phyloP scores from a whole-genome alignment of 2,329 filamentous ascomycete species.

The Pyrenophora teres region DNA sequence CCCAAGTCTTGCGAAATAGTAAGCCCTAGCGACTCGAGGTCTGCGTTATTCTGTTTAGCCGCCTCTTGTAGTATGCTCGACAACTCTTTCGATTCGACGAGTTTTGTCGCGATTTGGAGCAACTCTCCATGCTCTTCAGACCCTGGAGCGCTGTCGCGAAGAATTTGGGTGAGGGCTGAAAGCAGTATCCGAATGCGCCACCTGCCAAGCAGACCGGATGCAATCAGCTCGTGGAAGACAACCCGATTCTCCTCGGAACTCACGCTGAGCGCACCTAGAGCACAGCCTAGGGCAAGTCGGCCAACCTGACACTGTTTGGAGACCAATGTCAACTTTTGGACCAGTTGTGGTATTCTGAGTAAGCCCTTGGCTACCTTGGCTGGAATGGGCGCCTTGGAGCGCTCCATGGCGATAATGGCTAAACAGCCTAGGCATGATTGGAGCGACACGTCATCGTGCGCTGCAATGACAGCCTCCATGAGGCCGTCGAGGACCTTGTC shows the following conservation, averaged over 20 bases:
- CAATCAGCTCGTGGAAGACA: constrained; percentile 65
- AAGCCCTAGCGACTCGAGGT: constrained; percentile 67
- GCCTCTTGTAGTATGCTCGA: constrained; percentile 68
- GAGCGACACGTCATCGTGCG: constrained; percentile 75
- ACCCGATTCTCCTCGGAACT: constrained; percentile 25
- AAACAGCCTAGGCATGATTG: constrained; percentile 78
- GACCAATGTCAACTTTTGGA: constrained; percentile 64
- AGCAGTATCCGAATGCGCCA: constrained; percentile 68
- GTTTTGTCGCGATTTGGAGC: constrained; percentile 37
- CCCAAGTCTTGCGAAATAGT: constrained; percentile 25
- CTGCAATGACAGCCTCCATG: constrained; percentile 83
- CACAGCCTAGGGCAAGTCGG: constrained; percentile 73
- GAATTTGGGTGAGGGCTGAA: constrained; percentile 66
- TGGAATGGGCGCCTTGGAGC: constrained; percentile 71
- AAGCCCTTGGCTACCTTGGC: constrained; percentile 71
- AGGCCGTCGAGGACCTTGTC: constrained; percentile 81
- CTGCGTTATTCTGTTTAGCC: constrained; percentile 69
- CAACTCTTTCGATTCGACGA: constrained; percentile 36
- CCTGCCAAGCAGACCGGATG: constrained; percentile 64
- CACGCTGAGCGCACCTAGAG: constrained; percentile 52
- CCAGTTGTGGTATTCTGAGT: constrained; percentile 65
- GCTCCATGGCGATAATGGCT: constrained; percentile 79
- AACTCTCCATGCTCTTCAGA: constrained; percentile 39
- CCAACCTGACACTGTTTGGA: constrained; percentile 69
- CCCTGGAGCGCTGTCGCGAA: constrained; percentile 25